A percentile compares a stretch with the other conserved stretches of the same genome.
phyloP scores from a whole-genome alignment of 352 stramenopile genomes.

The Phytopythium litorale region DNA sequence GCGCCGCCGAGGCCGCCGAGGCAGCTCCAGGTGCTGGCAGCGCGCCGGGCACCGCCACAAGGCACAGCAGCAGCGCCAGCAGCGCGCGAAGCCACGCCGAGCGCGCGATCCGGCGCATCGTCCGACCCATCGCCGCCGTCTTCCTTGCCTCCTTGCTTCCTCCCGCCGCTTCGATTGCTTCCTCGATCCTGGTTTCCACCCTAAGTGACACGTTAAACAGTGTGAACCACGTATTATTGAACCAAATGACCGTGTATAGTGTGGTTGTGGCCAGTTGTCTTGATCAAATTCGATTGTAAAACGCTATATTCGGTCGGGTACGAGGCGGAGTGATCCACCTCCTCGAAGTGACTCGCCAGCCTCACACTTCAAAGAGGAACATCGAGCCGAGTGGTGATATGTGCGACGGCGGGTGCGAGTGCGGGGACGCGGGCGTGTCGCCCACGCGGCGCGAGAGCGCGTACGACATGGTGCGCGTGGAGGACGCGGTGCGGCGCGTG shows the following conservation, averaged over 20 bases:
- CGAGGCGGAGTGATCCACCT: too few species aligned
- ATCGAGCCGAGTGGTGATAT: constrained; percentile 9
- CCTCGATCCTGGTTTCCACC: not conserved
- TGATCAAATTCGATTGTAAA: too few species aligned
- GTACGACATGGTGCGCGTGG: constrained; percentile 73
- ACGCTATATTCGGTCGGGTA: too few species aligned
- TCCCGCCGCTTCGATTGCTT: not conserved
- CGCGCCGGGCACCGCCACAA: constrained; percentile 16
- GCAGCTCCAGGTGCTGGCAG: not conserved
- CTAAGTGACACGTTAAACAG: not conserved
- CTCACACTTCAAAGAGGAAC: constrained; percentile 1
- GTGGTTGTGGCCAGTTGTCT: too few species aligned
- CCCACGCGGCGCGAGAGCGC: constrained; percentile 53
- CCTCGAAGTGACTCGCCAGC: too few species aligned
- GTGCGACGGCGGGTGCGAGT: constrained; percentile 45
- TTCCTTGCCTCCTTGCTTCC: not conserved
- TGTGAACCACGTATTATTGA: not conserved
- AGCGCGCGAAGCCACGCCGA: constrained; percentile 25
- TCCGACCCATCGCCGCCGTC: constrained; percentile 3
- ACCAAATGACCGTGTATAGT: not conserved
- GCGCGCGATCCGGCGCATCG: constrained; percentile 17
- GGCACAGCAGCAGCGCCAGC: constrained; percentile 21
- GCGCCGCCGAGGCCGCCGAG: constrained; percentile 3
- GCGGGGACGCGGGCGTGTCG: constrained; percentile 43
- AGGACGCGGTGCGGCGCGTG: constrained; percentile 49